A percentile compares a stretch with the other conserved stretches of the same genome.
phyloP scores from a whole-genome alignment of 441 rosid species.

The Metrosideros polymorpha region DNA sequence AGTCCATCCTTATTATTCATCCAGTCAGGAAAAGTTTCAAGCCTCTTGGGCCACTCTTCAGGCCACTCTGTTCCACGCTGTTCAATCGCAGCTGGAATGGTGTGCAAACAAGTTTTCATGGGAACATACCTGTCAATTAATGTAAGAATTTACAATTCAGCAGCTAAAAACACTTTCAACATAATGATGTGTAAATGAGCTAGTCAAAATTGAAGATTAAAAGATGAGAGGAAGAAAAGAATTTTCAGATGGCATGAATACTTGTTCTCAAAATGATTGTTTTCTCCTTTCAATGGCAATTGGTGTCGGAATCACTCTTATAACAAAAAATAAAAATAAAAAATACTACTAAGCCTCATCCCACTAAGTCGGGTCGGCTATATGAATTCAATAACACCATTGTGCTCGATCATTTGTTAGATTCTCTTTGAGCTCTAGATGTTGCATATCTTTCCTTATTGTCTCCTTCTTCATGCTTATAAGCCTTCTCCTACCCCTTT shows the following conservation, averaged over 20 bases:
- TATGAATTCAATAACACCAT: background rate
- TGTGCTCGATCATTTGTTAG: background rate
- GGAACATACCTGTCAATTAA: constrained; percentile 58
- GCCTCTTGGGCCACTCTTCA: constrained; percentile 92
- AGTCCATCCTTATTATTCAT: constrained; percentile 53
- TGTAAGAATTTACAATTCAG: background rate
- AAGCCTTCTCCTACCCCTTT: background rate
- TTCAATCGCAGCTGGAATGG: constrained; percentile 77
- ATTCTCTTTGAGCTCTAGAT: background rate
- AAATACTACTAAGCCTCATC: background rate
- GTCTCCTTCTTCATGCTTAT: background rate
- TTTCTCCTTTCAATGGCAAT: background rate
- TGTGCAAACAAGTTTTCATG: constrained; percentile 63
- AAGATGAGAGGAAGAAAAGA: background rate
- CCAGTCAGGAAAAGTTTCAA: constrained; percentile 92
- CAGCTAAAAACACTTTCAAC: background rate
- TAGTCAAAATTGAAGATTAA: background rate
- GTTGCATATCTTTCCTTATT: background rate
- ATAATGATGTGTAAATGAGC: background rate
- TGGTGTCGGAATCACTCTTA: background rate
- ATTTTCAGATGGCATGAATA: background rate
- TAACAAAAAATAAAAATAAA: background rate
- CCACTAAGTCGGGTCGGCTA: background rate
- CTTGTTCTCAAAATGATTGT: background rate
- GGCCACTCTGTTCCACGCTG: constrained; percentile 95